phyloP scores from a whole-genome alignment of 768 basidiomycete genomes.

The Lactifluus echinatus region DNA sequence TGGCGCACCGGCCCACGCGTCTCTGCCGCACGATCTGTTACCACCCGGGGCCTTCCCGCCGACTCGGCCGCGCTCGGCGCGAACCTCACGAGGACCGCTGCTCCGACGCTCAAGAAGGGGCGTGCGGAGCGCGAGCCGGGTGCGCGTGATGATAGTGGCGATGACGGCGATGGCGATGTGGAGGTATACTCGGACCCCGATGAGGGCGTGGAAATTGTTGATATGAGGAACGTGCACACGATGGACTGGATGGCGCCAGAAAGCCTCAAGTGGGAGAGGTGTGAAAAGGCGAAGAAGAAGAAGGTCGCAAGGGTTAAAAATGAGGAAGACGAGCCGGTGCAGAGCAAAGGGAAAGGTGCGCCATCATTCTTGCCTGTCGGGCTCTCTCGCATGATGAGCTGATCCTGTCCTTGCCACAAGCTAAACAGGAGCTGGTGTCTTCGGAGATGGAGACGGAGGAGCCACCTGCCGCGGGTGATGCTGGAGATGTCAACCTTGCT shows the following conservation, averaged over 20 bases:
- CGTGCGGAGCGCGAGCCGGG: constrained; percentile 20
- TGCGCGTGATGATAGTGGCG: constrained; percentile 24
- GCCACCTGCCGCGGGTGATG: constrained; percentile 13
- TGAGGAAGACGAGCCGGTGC: constrained; percentile 31
- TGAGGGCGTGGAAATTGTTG: constrained; percentile 79
- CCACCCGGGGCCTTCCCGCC: constrained; percentile 32
- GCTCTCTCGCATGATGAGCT: background rate
- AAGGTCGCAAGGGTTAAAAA: constrained; percentile 31
- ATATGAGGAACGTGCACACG: constrained; percentile 65
- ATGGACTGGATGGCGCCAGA: constrained; percentile 92
- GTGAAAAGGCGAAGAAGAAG: constrained; percentile 31
- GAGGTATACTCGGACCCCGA: constrained; percentile 83
- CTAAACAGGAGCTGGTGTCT: constrained; percentile 19
- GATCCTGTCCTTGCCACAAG: constrained; percentile 1
- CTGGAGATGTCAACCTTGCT: constrained; percentile 37
- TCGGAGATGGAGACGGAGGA: constrained; percentile 25
- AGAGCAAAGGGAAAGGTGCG: constrained; percentile 30
- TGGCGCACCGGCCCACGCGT: constrained; percentile 46
- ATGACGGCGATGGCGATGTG: constrained; percentile 42
- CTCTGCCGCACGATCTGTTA: constrained; percentile 45
- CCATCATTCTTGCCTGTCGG: background rate
- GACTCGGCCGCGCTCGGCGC: constrained; percentile 37
- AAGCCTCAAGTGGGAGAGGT: constrained; percentile 46
- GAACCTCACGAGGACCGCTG: constrained; percentile 41
- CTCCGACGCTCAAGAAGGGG: constrained; percentile 42